These are phyloP conservation scores for Barnettozyma pratensis DNA, from an alignment of 805 yeast genomes.

Conservation along the genomic window DNA sequence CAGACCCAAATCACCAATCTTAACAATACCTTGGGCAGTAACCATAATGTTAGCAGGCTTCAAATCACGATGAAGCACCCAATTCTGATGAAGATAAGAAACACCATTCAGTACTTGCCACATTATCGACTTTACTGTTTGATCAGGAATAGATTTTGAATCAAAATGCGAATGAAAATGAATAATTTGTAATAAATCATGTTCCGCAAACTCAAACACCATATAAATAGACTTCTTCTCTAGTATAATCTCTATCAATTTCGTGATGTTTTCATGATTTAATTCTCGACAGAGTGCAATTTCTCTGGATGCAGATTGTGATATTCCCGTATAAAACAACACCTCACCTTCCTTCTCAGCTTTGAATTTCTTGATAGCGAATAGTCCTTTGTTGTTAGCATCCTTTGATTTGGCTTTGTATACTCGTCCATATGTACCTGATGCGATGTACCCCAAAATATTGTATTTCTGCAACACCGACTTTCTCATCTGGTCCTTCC, in stretches of 20 bases:
- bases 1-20: conserved; percentile 91
- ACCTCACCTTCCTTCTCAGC: conserved; percentile 90
- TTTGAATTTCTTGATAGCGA: conserved; percentile 93
- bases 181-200: conserved; percentile 88
- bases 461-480: conserved; percentile 83
- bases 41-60: conserved; percentile 99
- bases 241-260: conserved; percentile 73
- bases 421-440: conserved; percentile 95
- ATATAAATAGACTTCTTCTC: conserved; percentile 89
- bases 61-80: conserved; percentile 93
- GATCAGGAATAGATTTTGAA: conserved; percentile 67
- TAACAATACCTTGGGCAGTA: conserved; percentile 80
- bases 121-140: conserved; percentile 74
- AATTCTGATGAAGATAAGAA: conserved; percentile 85
- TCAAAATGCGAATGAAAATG: conserved; percentile 94
- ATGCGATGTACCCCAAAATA: conserved; percentile 92
- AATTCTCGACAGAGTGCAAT: conserved; percentile 92
- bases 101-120: conserved; percentile 95
- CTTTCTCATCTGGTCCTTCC: conserved; percentile 61
- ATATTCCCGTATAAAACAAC: conserved; percentile 86
- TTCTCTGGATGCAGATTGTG: conserved; percentile 94
- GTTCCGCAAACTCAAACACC: conserved; percentile 96
- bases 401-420: conserved; percentile 71
- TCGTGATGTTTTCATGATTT: conserved; percentile 72
- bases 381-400: conserved; percentile 20